phyloP scores from a whole-genome alignment of 2,329 filamentous ascomycete genomes.

The Penicillium janthinellum region DNA sequence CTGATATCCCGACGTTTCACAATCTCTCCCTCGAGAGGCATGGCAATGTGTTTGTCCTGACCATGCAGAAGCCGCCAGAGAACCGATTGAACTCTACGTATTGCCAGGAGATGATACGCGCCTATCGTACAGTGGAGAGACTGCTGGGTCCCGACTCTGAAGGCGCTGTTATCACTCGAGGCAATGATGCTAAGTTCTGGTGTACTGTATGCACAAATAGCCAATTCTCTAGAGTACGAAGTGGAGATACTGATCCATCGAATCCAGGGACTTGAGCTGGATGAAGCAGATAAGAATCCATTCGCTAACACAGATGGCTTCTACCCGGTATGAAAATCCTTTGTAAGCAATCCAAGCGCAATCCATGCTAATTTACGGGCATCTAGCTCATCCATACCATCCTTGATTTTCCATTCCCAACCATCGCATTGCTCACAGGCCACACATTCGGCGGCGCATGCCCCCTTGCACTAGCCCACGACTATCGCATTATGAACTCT shows the following conservation, averaged over 20 bases:
- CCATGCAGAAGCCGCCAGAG: conserved; percentile 57
- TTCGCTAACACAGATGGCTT: conserved; percentile 61
- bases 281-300: conserved; percentile 52
- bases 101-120: conserved; percentile 56
- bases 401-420: conserved; percentile 54
- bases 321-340: conserved; percentile 52
- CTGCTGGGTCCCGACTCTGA: conserved; percentile 51
- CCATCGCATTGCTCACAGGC: conserved; percentile 51
- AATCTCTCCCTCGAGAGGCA: conserved; percentile 51
- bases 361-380: background rate
- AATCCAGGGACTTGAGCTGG: conserved; percentile 47
- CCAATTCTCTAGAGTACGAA: too few species aligned
- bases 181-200: conserved; percentile 52
- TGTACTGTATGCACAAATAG: conserved; percentile 42
- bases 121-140: conserved; percentile 51
- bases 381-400: conserved; percentile 48
- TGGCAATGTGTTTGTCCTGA: conserved; percentile 54
- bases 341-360: conserved; percentile 26
- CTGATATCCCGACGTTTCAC: conserved; percentile 36
- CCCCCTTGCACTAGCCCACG: conserved; percentile 51
- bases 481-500: conserved; percentile 53
- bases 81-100: conserved; percentile 55
- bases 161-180: conserved; percentile 57
- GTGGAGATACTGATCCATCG: background rate
- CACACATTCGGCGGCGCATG: conserved; percentile 54